Evolutionary conservation across 768 basidiomycete species (phyloP).

Genomic region (Tremella fuciformis): DNA sequence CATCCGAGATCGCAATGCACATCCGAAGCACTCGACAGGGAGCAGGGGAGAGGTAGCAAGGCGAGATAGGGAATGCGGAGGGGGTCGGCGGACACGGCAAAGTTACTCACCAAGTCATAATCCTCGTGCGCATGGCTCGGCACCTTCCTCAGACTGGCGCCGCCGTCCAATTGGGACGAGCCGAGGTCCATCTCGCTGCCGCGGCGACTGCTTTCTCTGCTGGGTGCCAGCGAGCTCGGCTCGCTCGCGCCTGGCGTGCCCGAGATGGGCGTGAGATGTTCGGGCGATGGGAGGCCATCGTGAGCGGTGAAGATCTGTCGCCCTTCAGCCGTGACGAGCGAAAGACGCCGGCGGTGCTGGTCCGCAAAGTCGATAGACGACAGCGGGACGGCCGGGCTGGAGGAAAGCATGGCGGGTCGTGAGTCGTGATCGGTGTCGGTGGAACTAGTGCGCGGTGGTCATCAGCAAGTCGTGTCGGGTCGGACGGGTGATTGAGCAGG

Average conservation of each 20-base stretch:
- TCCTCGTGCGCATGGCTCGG: slow-evolving; percentile 34
- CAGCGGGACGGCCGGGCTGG: slow-evolving; percentile 46
- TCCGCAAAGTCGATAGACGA: slow-evolving; percentile 38
- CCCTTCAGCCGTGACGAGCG: slow-evolving; percentile 41
- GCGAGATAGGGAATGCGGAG: too few relatives aligned
- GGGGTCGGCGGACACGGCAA: not conserved
- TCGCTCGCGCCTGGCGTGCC: slow-evolving; percentile 21
- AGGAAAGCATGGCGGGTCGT: slow-evolving; percentile 40
- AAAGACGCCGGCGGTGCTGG: slow-evolving; percentile 31
- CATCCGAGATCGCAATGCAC: too few relatives aligned
- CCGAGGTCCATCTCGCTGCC: slow-evolving; percentile 7
- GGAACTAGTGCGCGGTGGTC: too few relatives aligned
- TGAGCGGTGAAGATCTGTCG: slow-evolving; percentile 38
- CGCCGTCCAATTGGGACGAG: too few relatives aligned
- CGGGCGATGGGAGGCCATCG: slow-evolving; percentile 45
- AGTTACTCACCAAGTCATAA: slow-evolving; percentile 39
- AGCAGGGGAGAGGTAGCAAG: too few relatives aligned
- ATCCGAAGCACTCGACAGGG: too few relatives aligned
- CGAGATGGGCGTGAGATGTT: slow-evolving; percentile 40
- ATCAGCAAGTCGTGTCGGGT: too few relatives aligned
- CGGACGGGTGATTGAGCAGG: too few relatives aligned
- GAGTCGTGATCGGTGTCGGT: not conserved
- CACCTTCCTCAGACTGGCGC: slow-evolving; percentile 22
- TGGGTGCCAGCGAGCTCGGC: slow-evolving; percentile 11
- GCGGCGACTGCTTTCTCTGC: slow-evolving; percentile 17